These are phyloP conservation scores for Hypomyces rosellus DNA, from an alignment of 2,329 filamentous ascomycete genomes.

Conservation along the genomic window DNA sequence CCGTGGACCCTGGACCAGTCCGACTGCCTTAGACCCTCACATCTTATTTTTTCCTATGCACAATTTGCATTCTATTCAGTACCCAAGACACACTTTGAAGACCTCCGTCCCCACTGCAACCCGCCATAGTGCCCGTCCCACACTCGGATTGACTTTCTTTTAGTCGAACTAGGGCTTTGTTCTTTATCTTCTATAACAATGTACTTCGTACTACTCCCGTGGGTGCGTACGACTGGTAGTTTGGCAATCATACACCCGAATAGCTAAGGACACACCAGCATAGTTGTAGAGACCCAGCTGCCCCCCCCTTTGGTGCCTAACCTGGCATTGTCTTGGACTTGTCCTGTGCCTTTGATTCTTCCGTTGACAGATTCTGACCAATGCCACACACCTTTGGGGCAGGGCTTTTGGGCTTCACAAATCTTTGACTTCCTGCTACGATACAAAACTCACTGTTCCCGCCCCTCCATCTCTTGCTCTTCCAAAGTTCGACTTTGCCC, in stretches of 20 bases:
- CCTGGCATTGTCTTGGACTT: slow-evolving; percentile 15
- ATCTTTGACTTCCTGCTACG: slow-evolving; percentile 5
- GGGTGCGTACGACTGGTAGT: slow-evolving; percentile 6
- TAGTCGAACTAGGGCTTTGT: slow-evolving; percentile 8
- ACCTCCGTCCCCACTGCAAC: slow-evolving; percentile 7
- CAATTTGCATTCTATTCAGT: slow-evolving; percentile 9
- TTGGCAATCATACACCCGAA: slow-evolving; percentile 10
- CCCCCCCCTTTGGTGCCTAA: slow-evolving; percentile 21
- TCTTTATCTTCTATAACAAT: not conserved
- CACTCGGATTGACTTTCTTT: slow-evolving; percentile 9
- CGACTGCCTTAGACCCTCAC: slow-evolving; percentile 7
- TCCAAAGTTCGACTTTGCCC: slow-evolving; percentile 4
- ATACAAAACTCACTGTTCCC: slow-evolving; percentile 10
- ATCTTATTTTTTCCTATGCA: slow-evolving; percentile 9
- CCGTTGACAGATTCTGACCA: slow-evolving; percentile 6
- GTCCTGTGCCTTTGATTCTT: slow-evolving; percentile 12
- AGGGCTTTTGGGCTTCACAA: slow-evolving; percentile 11
- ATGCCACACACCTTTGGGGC: slow-evolving; percentile 8
- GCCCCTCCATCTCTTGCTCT: not conserved
- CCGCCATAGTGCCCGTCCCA: slow-evolving; percentile 7
- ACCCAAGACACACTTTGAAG: slow-evolving; percentile 9
- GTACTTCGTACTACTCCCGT: slow-evolving; percentile 9
- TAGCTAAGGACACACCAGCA: slow-evolving; percentile 14
- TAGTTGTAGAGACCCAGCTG: slow-evolving; percentile 4
- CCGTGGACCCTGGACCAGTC: slow-evolving; percentile 9